These are phyloP conservation scores for Passalora sequoiae DNA, from an alignment of 2,329 filamentous ascomycete genomes.

Conservation along the genomic window DNA sequence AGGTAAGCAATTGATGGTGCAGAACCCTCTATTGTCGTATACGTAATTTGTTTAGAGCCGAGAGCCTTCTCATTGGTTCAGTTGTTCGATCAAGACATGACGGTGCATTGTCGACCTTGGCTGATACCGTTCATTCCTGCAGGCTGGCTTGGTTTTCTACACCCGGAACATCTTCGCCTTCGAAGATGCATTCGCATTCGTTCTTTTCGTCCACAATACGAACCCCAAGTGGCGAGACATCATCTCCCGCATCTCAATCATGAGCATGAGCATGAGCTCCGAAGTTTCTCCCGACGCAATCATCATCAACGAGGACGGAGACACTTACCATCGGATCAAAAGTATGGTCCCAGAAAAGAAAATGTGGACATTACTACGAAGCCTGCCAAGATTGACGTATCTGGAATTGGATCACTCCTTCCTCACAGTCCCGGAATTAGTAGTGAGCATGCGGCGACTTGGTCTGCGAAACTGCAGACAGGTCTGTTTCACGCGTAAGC, in stretches of 20 bases:
- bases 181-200: slow-evolving; percentile 11
- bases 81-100: too few species aligned
- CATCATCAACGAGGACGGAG: neutral
- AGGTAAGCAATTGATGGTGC: too few species aligned
- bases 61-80: too few species aligned
- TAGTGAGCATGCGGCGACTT: slow-evolving; percentile 4
- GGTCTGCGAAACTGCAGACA: slow-evolving; percentile 3
- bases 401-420: slow-evolving; percentile 17
- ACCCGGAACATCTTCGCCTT: slow-evolving; percentile 20
- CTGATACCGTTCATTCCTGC: slow-evolving; percentile 16
- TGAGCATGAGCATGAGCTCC: neutral
- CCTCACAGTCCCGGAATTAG: slow-evolving; percentile 3
- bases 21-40: too few species aligned
- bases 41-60: too few species aligned
- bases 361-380: slow-evolving; percentile 7
- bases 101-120: slow-evolving; percentile 17
- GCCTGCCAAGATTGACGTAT: slow-evolving; percentile 8
- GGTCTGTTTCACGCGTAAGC: slow-evolving; percentile 1
- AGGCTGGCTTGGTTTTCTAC: slow-evolving; percentile 18
- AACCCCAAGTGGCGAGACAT: slow-evolving; percentile 6
- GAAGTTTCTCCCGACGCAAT: neutral
- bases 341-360: too few species aligned
- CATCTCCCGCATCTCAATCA: slow-evolving; percentile 12
- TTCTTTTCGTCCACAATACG: slow-evolving; percentile 4
- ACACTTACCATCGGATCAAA: too few species aligned